Evolutionary conservation across 108 stramenopile genomes (phyloP), one percentile per base, ranked within the genome.

Genomic region (Fistulifera solaris): DNA sequence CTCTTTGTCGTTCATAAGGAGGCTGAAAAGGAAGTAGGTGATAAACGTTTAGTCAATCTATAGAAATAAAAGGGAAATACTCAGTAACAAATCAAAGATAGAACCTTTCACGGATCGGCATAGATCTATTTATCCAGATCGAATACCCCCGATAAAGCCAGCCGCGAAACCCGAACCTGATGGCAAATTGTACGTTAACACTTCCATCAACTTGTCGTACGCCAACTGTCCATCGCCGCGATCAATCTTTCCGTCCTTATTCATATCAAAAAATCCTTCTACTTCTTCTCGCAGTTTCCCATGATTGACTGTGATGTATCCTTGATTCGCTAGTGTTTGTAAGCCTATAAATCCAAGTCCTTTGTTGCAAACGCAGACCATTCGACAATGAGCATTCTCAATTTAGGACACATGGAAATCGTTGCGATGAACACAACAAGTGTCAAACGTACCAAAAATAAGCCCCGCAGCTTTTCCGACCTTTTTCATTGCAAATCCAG

Each of bases 221-320:
- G 54, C 67, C n/a, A 41, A 12, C 19, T 61, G 21, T 5, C 24
- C 50, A 60, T 73, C 72, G 24, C 64, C 51, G 40, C 45, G 24
- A 38, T 73, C 72, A 22, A 73, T 23, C 27, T 59, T 53, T 15
- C 72, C 72, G 52, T 73, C 72, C 40, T 65, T 48, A 58, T 73
- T 62, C 24, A 73, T 45, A 68, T 73, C 72, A 38, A 73, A 38
- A 22, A 58, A 24, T 4, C 40, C 27, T 49, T 60, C 59, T 14
- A 71, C 41, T 24, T 65, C 59, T 38, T 70, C 46, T 39, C 48
- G 27, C 27, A 92, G 54, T 50, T 75, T 78, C 6, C 40, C 67
- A 58, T 87, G 84, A 70, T 85, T 63, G 12, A 92, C 71, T 15
- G 78, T 45, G 15, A 89, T 57, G 46, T 89, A 89, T 48, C 88